Evolutionary conservation across 441 rosid species (phyloP), one percentile per base, ranked within the genome.

Genomic region (Eutrema salsugineum): DNA sequence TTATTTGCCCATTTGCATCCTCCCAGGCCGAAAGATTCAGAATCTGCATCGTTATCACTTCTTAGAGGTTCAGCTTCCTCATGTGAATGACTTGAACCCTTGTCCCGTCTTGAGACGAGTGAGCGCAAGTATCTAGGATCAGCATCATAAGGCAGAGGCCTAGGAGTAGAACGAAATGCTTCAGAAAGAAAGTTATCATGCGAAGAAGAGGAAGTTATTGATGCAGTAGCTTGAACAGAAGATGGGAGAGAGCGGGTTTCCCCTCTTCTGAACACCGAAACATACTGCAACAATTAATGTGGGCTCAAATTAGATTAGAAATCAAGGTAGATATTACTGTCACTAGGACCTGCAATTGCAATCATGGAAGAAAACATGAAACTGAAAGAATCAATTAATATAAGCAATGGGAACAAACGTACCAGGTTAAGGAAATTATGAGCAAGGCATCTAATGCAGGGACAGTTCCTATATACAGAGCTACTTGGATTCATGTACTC

Each of bases 91-190:
- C 79, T 91, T 54, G 97, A 84, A 70, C 97, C 99, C 71, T 91
- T 91, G 80, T 90, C 97, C 39, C 80, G 83, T 61, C 90, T 83
- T 64, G 94, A 83, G 66, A 88, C 77, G 62, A 84, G 70, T 33
- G 76, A 71, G 50, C 81, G 76, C 22, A 80, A 72, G 70, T 82
- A 81, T 81, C 97, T 86, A 48, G 95, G 88, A 70, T 90, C 93
- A 12, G 79, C 87, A 79, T 94, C 97, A 79, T 91, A 94, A 76
- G 99, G 99, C 81, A 94, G 69, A 42, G 99, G 97, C 81, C 96
- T 87, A 50, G 97, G 97, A 70, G 97, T 94, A 80, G 99, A 88
- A 35, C 84, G 93, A 66, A 84, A 90, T 78, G 87, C 90, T 79
- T 88, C 94, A 70, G 97, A 86, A 22, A 94, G 85, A 80, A 95